A percentile compares a stretch with the other conserved stretches of the same genome.
Evolutionary conservation across 345 rosid species (phyloP).

Genomic region (Aethionema arabicum): DNA sequence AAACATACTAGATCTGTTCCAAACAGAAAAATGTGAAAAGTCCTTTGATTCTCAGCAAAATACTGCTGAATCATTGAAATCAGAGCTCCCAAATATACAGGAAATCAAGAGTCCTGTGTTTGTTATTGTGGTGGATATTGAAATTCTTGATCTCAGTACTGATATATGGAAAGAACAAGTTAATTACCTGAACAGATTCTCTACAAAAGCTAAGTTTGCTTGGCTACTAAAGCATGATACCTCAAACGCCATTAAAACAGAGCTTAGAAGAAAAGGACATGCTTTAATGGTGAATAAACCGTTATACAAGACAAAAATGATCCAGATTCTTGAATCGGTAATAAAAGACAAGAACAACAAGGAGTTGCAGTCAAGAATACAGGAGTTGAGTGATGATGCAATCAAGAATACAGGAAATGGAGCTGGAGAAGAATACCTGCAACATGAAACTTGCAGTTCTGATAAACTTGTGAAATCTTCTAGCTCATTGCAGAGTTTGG

Average conservation of each 20-base stretch:
- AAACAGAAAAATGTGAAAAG: slow-evolving; percentile 33
- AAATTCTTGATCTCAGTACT: slow-evolving; percentile 85
- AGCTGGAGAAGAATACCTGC: slow-evolving; percentile 46
- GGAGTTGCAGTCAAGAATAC: slow-evolving; percentile 33
- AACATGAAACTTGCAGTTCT: slow-evolving; percentile 56
- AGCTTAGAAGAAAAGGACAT: slow-evolving; percentile 80
- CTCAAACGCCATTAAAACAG: slow-evolving; percentile 60
- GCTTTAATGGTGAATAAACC: slow-evolving; percentile 77
- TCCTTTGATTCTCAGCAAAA: slow-evolving; percentile 46
- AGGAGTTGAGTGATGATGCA: neutral
- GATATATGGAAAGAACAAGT: slow-evolving; percentile 90
- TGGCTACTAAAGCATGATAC: slow-evolving; percentile 93
- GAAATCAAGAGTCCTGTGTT: slow-evolving; percentile 41
- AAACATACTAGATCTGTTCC: slow-evolving; percentile 60
- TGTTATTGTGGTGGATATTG: slow-evolving; percentile 73
- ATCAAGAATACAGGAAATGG: no score
- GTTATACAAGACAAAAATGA: slow-evolving; percentile 84
- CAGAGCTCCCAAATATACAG: no score
- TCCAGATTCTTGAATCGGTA: slow-evolving; percentile 70
- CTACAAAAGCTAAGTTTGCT: slow-evolving; percentile 57
- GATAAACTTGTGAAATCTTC: slow-evolving; percentile 23
- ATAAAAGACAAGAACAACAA: slow-evolving; percentile 40
- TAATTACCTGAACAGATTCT: slow-evolving; percentile 72
- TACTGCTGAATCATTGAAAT: slow-evolving; percentile 40
- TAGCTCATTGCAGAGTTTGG: no score